These are phyloP conservation scores for Hirsutella minnesotensis DNA, from an alignment of 2,329 filamentous ascomycete genomes.

Conservation along the genomic window DNA sequence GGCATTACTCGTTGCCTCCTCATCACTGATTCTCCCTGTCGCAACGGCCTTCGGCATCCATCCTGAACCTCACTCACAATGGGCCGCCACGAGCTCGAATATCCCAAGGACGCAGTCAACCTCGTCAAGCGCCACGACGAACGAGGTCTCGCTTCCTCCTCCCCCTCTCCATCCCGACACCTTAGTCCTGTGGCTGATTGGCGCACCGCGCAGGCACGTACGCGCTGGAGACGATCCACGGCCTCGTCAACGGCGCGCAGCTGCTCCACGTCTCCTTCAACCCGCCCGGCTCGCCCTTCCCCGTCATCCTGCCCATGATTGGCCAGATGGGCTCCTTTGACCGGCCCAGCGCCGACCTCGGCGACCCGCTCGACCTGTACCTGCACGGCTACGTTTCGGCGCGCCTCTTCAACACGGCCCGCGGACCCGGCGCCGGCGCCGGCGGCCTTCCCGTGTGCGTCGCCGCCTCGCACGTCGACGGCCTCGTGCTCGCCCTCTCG, in stretches of 20 bases:
- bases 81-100: constrained; percentile 35
- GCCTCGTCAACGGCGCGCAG: constrained; percentile 60
- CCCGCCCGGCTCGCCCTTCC: constrained; percentile 52
- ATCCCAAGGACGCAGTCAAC: constrained; percentile 51
- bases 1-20: no score
- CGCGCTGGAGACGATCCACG: constrained; percentile 59
- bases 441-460: constrained; percentile 59
- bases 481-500: constrained; percentile 66
- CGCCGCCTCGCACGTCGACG: constrained; percentile 64
- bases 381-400: constrained; percentile 77
- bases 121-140: constrained; percentile 56
- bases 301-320: constrained; percentile 73
- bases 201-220: constrained; percentile 45
- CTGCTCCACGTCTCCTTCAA: constrained; percentile 75
- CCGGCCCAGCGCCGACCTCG: constrained; percentile 43
- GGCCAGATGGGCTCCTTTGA: constrained; percentile 67
- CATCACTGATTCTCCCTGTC: background rate
- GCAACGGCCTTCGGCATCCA: no score
- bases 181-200: background rate
- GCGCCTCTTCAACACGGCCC: constrained; percentile 58
- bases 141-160: constrained; percentile 34
- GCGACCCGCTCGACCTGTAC: constrained; percentile 63
- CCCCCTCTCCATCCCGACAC: background rate
- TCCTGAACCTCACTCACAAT: constrained; percentile 11
- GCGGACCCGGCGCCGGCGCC: constrained; percentile 6